Evolutionary conservation across 176 grass and related monocot species (phyloP).

Genomic region (Ampelocalamus luodianensis): DNA sequence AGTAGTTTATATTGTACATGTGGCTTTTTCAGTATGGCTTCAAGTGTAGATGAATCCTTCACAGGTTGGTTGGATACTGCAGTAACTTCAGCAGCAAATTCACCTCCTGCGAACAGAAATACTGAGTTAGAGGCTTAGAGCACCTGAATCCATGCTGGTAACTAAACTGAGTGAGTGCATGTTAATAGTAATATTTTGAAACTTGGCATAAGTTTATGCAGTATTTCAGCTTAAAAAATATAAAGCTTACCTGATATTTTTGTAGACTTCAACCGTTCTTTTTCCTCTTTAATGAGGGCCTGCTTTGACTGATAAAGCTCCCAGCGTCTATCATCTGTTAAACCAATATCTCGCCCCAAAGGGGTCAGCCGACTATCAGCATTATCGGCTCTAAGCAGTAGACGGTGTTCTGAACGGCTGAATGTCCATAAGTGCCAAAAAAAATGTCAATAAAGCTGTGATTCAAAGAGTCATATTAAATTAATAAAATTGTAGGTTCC

Average conservation of each 20-base stretch:
- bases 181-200: slow-evolving; percentile 17
- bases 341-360: slow-evolving; percentile 88
- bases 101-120: slow-evolving; percentile 55
- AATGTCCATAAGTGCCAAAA: slow-evolving; percentile 31
- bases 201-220: neutral
- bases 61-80: slow-evolving; percentile 79
- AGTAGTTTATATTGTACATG: slow-evolving; percentile 94
- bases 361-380: slow-evolving; percentile 93
- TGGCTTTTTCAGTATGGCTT: slow-evolving; percentile 90
- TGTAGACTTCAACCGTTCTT: slow-evolving; percentile 73
- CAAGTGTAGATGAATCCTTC: slow-evolving; percentile 73
- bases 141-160: neutral
- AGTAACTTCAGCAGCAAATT: slow-evolving; percentile 77
- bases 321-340: slow-evolving; percentile 92
- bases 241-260: slow-evolving; percentile 60
- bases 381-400: slow-evolving; percentile 92
- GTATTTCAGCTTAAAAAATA: slow-evolving; percentile 15
- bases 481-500: neutral
- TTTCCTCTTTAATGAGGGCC: slow-evolving; percentile 75
- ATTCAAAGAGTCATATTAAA: slow-evolving; percentile 19
- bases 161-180: neutral
- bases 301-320: slow-evolving; percentile 87
- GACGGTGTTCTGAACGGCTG: slow-evolving; percentile 90
- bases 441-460: slow-evolving; percentile 34
- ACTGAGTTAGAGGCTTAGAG: neutral